Conservation (phyloP, 148 eudicot species). For the Rhododendron mucronatum region DNA sequence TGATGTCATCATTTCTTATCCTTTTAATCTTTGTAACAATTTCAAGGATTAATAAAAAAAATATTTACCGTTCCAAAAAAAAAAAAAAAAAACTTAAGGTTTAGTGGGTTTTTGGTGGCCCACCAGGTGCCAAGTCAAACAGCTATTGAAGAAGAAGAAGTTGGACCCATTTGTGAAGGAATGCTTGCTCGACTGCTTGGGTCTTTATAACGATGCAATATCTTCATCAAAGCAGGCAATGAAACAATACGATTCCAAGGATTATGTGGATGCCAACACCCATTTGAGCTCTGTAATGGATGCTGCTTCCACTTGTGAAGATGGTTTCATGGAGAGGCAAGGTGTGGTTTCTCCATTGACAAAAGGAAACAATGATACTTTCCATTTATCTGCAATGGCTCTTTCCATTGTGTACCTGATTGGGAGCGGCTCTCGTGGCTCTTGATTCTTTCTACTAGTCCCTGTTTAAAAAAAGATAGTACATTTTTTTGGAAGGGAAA, state of each 20-base stretch:
- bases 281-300: constrained; percentile 48
- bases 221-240: constrained; percentile 28
- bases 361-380: constrained; percentile 28
- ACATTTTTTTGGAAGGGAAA: not conserved
- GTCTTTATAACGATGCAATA: constrained; percentile 41
- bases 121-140: constrained; percentile 23
- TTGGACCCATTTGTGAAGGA: constrained; percentile 14
- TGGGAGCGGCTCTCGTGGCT: constrained; percentile 7
- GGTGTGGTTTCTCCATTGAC: constrained; percentile 47
- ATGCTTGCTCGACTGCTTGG: constrained; percentile 44
- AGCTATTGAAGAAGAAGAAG: constrained; percentile 18
- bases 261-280: constrained; percentile 39
- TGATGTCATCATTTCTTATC: too few relatives aligned
- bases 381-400: constrained; percentile 43
- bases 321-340: constrained; percentile 38
- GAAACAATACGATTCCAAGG: constrained; percentile 22
- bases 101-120: not conserved
- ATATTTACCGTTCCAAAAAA: too few relatives aligned
- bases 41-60: too few relatives aligned
- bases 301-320: constrained; percentile 53
- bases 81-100: too few relatives aligned
- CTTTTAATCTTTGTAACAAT: too few relatives aligned
- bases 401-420: constrained; percentile 37
- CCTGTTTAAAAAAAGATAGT: too few relatives aligned
- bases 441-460: not conserved